These are phyloP conservation scores for Pontederia crassipes DNA, from an alignment of 176 grass and related monocot species.

Conservation along the genomic window DNA sequence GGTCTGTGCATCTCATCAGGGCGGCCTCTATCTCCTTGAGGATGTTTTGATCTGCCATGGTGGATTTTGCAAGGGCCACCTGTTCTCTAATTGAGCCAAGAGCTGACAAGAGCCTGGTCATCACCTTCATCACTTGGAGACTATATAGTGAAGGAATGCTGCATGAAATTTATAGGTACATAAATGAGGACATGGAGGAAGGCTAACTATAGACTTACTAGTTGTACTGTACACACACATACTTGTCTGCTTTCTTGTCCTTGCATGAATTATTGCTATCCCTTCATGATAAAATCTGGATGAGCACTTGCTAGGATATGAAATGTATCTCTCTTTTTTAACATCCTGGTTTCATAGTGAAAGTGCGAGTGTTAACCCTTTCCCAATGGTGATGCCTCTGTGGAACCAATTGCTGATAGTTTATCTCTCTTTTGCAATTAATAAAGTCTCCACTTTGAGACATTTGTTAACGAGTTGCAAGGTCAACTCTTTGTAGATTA, in stretches of 20 bases:
- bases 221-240: background rate
- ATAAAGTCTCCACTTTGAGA: slow-evolving; percentile 9
- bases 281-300: background rate
- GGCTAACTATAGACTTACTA: background rate
- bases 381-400: too few species aligned
- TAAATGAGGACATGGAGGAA: slow-evolving; percentile 2
- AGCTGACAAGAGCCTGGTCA: slow-evolving; percentile 56
- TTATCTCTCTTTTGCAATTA: too few species aligned
- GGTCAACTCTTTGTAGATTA: slow-evolving; percentile 56
- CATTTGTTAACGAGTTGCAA: slow-evolving; percentile 48
- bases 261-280: background rate
- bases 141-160: too few species aligned
- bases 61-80: slow-evolving; percentile 5
- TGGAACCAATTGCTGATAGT: too few species aligned
- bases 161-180: slow-evolving; percentile 12
- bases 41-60: slow-evolving; percentile 26
- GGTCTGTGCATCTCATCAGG: slow-evolving; percentile 47
- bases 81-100: slow-evolving; percentile 68
- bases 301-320: background rate
- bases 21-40: slow-evolving; percentile 55
- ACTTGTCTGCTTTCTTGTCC: background rate
- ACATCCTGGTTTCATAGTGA: too few species aligned
- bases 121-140: slow-evolving; percentile 41
- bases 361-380: too few species aligned
- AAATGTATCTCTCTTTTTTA: too few species aligned